A percentile compares a stretch with the other conserved stretches of the same genome.
Conservation (phyloP, 106 monocot genomes). For the Alisma plantagoaquatica region DNA sequence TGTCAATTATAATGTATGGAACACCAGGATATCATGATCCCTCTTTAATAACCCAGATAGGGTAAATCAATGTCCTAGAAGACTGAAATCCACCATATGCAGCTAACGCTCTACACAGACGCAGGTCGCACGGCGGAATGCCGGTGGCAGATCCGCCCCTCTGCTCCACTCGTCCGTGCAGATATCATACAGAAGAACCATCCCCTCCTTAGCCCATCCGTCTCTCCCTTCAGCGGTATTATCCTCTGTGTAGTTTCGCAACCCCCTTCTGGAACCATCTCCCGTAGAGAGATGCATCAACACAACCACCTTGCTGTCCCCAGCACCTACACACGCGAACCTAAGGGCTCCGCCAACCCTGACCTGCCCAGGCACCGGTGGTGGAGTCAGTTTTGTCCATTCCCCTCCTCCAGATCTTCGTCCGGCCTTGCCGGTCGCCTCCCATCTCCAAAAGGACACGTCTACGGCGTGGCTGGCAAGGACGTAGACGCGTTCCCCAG, state of each 20-base stretch:
- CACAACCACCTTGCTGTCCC: constrained; percentile 38
- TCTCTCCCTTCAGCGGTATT: too few relatives aligned
- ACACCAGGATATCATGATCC: too few relatives aligned
- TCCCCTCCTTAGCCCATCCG: not conserved
- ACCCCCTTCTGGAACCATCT: too few relatives aligned
- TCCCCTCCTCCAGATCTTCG: constrained; percentile 10
- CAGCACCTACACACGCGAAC: constrained; percentile 53
- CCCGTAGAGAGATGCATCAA: too few relatives aligned
- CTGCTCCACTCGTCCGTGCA: not conserved
- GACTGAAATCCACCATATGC: too few relatives aligned
- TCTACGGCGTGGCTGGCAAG: constrained; percentile 90
- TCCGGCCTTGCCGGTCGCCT: constrained; percentile 10
- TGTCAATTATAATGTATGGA: too few relatives aligned
- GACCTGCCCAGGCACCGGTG: constrained; percentile 32
- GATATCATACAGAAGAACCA: constrained; percentile 1
- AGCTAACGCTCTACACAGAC: not conserved
- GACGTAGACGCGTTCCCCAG: constrained; percentile 48
- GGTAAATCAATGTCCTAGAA: too few relatives aligned
- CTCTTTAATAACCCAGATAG: too few relatives aligned
- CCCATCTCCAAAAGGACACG: constrained; percentile 80
- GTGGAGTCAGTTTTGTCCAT: constrained; percentile 42
- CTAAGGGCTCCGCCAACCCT: constrained; percentile 30
- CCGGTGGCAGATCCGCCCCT: not conserved
- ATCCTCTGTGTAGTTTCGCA: too few relatives aligned
- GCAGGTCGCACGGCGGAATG: not conserved